Percentiles rank a stretch among this genome's conserved stretches.
These are phyloP conservation scores for Quercus lobata DNA, from an alignment of 331 rosid genomes.

Conservation along the genomic window DNA sequence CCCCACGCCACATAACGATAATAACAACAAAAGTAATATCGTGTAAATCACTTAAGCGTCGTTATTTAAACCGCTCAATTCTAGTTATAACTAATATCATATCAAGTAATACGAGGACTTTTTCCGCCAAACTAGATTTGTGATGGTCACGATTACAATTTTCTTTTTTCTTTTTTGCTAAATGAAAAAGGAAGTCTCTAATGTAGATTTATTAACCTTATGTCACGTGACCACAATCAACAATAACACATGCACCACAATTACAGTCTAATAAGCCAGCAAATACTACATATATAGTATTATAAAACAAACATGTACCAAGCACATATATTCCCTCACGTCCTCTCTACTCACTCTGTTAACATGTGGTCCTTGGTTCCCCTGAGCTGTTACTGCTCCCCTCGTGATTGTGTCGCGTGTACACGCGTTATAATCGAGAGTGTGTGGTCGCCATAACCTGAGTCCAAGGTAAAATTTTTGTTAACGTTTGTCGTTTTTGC, in stretches of 20 bases:
- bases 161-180: too few relatives aligned
- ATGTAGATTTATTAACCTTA: too few relatives aligned
- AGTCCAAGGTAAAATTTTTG: background rate
- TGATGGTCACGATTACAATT: too few relatives aligned
- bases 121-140: too few relatives aligned
- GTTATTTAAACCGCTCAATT: too few relatives aligned
- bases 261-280: background rate
- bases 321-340: background rate
- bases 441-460: background rate
- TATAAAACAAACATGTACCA: background rate
- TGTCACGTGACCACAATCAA: fast-evolving
- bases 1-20: fast-evolving
- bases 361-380: background rate
- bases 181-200: too few relatives aligned
- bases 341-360: background rate
- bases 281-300: background rate
- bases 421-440: background rate
- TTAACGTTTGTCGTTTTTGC: background rate
- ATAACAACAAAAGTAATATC: fast-evolving
- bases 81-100: fast-evolving
- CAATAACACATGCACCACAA: fast-evolving
- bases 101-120: too few relatives aligned
- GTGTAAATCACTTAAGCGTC: fast-evolving
- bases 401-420: background rate
- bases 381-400: background rate